Conservation (phyloP, 2,329 filamentous ascomycete species). For the Knufia fluminis region DNA sequence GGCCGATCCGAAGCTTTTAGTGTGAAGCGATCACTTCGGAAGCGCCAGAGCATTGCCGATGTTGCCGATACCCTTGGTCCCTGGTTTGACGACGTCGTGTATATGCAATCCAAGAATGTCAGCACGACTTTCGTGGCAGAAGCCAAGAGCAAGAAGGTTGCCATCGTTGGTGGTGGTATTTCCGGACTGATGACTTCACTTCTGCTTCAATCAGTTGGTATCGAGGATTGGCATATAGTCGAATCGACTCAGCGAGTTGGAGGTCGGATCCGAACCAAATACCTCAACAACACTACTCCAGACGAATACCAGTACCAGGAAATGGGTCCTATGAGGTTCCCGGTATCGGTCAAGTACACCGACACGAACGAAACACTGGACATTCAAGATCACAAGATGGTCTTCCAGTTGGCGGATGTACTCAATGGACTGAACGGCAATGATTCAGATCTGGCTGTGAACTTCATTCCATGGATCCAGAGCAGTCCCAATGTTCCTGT, state of each 20-base stretch:
- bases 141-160: constrained; percentile 41
- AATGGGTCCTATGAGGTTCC: constrained; percentile 40
- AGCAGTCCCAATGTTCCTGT: constrained; percentile 43
- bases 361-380: constrained; percentile 35
- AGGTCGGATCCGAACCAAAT: constrained; percentile 37
- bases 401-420: constrained; percentile 35
- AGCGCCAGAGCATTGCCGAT: constrained; percentile 24
- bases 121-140: constrained; percentile 23
- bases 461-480: constrained; percentile 38
- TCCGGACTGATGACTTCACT: constrained; percentile 55
- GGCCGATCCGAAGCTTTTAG: not conserved
- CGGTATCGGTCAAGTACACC: constrained; percentile 32
- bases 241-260: constrained; percentile 36
- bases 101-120: constrained; percentile 28
- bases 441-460: constrained; percentile 29
- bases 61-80: constrained; percentile 31
- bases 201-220: constrained; percentile 36
- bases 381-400: constrained; percentile 36
- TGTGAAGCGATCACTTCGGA: constrained; percentile 7
- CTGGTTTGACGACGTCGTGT: constrained; percentile 34
- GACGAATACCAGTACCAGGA: constrained; percentile 32
- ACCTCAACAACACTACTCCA: constrained; percentile 32
- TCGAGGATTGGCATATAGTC: constrained; percentile 38
- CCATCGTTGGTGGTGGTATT: constrained; percentile 70
- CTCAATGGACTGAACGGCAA: constrained; percentile 34